phyloP scores from a whole-genome alignment of 108 stramenopile genomes.

The Conticribra guillardii region DNA sequence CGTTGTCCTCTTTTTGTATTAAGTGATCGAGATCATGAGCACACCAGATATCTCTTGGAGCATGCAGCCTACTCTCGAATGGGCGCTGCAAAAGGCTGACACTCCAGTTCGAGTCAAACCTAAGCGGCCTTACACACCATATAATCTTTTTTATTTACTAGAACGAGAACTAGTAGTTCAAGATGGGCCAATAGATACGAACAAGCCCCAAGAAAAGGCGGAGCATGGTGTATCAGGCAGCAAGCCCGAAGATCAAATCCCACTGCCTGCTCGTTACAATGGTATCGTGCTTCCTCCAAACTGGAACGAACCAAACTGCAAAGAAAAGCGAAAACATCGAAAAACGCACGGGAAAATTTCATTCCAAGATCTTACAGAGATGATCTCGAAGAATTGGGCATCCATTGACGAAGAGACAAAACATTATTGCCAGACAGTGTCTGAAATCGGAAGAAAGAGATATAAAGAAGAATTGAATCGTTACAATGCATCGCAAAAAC shows the following conservation, averaged over 20 bases:
- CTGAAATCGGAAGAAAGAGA: constrained; percentile 37
- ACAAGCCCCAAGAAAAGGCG: neutral
- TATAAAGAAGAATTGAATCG: constrained; percentile 32
- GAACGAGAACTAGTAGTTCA: constrained; percentile 46
- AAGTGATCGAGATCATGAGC: no score
- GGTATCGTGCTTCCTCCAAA: constrained; percentile 31
- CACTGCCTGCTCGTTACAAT: constrained; percentile 32
- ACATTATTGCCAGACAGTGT: constrained; percentile 31
- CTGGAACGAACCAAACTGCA: constrained; percentile 46
- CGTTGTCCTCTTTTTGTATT: no score
- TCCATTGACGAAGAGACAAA: constrained; percentile 40
- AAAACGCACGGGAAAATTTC: constrained; percentile 42
- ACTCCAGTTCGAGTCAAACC: neutral
- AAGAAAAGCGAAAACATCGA: constrained; percentile 48
- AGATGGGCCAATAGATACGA: constrained; percentile 8
- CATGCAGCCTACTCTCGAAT: no score
- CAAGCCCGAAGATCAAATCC: constrained; percentile 35
- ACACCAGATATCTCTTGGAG: no score
- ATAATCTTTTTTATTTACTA: constrained; percentile 49
- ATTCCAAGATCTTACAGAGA: constrained; percentile 20
- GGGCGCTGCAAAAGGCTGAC: neutral
- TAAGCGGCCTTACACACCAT: constrained; percentile 30
- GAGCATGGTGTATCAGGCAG: neutral
- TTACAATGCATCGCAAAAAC: constrained; percentile 40
- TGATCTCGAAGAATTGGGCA: constrained; percentile 47